Conservation (phyloP, 2,329 filamentous ascomycete species). For the Hypoxylon sp. region DNA sequence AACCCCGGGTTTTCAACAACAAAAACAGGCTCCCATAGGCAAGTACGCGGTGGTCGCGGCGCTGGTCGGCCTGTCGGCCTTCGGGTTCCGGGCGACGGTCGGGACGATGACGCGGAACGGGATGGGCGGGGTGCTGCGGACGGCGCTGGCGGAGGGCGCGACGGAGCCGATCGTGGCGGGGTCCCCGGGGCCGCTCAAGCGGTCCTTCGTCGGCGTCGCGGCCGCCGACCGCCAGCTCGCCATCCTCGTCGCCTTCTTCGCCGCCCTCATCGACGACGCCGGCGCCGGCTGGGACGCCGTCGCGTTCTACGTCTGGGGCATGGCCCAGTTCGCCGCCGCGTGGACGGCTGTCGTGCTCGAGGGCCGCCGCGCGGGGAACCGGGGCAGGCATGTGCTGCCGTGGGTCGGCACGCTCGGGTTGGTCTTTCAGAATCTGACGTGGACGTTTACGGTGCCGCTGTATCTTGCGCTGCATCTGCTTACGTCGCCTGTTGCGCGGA, state of each 20-base stretch:
- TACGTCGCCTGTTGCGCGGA: conserved; percentile 41
- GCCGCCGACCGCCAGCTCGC: conserved; percentile 12
- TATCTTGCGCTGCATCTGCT: conserved; percentile 43
- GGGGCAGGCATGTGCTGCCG: conserved; percentile 37
- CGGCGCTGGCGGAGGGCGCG: conserved; percentile 4
- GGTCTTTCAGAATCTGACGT: conserved; percentile 41
- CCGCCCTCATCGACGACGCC: conserved; percentile 37
- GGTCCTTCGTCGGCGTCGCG: conserved; percentile 13
- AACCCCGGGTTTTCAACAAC: background rate
- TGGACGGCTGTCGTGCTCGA: conserved; percentile 45
- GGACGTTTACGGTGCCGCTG: conserved; percentile 40
- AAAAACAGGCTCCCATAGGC: conserved; percentile 19
- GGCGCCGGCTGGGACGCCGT: conserved; percentile 32
- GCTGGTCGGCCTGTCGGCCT: conserved; percentile 19
- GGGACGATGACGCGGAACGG: conserved; percentile 11
- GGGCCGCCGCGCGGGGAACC: conserved; percentile 40
- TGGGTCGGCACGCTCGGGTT: conserved; percentile 36
- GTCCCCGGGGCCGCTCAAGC: conserved; percentile 25
- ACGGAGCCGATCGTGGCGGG: conserved; percentile 2
- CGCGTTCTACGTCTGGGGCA: conserved; percentile 40
- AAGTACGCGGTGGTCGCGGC: conserved; percentile 24
- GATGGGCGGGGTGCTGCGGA: conserved; percentile 16
- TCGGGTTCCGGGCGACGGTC: conserved; percentile 23
- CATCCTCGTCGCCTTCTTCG: conserved; percentile 39
- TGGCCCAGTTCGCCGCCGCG: conserved; percentile 42